phyloP scores from a whole-genome alignment of 805 yeast genomes.

The Ascoidea asiatica region DNA sequence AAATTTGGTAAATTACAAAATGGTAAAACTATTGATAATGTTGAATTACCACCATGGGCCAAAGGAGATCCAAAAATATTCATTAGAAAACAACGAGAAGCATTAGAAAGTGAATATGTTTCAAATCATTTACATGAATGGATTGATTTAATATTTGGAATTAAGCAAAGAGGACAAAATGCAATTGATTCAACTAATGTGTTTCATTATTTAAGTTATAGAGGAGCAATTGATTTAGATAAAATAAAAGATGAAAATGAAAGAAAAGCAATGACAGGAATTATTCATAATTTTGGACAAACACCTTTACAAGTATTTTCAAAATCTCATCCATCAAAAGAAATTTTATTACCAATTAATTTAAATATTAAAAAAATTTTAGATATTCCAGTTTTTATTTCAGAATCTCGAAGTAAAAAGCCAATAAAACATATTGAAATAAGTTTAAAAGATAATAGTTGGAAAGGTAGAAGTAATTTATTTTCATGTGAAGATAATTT shows the following conservation, averaged over 20 bases:
- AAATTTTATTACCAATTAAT: slow-evolving; percentile 22
- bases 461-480: slow-evolving; percentile 36
- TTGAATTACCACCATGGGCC: slow-evolving; percentile 75
- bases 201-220: slow-evolving; percentile 73
- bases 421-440: slow-evolving; percentile 33
- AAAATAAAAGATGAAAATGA: slow-evolving; percentile 61
- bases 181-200: slow-evolving; percentile 62
- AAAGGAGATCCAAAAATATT: slow-evolving; percentile 62
- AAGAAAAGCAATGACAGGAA: slow-evolving; percentile 64
- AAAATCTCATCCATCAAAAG: slow-evolving; percentile 49
- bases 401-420: slow-evolving; percentile 26
- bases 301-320: slow-evolving; percentile 67
- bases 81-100: slow-evolving; percentile 64
- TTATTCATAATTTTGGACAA: slow-evolving; percentile 86
- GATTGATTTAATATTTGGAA: slow-evolving; percentile 81
- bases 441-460: slow-evolving; percentile 24
- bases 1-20: slow-evolving; percentile 62
- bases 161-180: slow-evolving; percentile 57
- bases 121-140: slow-evolving; percentile 65
- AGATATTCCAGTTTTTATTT: slow-evolving; percentile 23
- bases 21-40: slow-evolving; percentile 43
- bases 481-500: slow-evolving; percentile 13
- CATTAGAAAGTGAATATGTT: slow-evolving; percentile 72
- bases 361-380: slow-evolving; percentile 19
- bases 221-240: slow-evolving; percentile 72